These are phyloP conservation scores for Saccharomyces pastorianus DNA, from an alignment of 1,139 yeast genomes.

Conservation along the genomic window DNA sequence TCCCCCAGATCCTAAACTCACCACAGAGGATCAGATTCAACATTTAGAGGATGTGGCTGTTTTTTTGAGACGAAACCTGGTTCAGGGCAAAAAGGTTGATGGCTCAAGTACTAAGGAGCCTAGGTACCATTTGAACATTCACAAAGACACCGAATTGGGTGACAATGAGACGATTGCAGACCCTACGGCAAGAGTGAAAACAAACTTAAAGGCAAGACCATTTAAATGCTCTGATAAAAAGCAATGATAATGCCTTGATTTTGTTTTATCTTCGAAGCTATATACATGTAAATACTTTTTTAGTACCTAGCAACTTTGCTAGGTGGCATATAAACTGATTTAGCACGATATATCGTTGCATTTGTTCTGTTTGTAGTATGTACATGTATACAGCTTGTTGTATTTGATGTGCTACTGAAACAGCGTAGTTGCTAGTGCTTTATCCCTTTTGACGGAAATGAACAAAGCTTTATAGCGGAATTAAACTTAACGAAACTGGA, in stretches of 20 bases:
- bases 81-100: constrained; percentile 62
- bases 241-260: not conserved
- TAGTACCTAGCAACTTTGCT: not conserved
- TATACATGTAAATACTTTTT: not conserved
- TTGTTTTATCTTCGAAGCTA: not conserved
- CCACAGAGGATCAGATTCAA: constrained; percentile 45
- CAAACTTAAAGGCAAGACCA: constrained; percentile 8
- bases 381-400: not conserved
- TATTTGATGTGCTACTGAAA: not conserved
- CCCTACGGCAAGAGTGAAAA: constrained; percentile 26
- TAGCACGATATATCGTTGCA: not conserved
- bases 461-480: not conserved
- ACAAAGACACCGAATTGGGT: constrained; percentile 77
- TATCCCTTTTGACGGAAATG: not conserved
- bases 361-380: no score
- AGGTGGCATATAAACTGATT: not conserved
- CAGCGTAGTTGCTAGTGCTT: not conserved
- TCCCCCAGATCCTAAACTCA: constrained; percentile 35
- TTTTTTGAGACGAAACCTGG: constrained; percentile 65
- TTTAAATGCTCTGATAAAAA: constrained; percentile 3
- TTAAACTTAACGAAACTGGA: not conserved
- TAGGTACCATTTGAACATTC: constrained; percentile 51
- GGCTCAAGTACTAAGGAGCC: constrained; percentile 33
- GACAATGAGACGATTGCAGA: constrained; percentile 56
- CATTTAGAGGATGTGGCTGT: constrained; percentile 62